Conservation (phyloP, 495 filamentous ascomycete genomes). For the Neurospora sp. region DNA sequence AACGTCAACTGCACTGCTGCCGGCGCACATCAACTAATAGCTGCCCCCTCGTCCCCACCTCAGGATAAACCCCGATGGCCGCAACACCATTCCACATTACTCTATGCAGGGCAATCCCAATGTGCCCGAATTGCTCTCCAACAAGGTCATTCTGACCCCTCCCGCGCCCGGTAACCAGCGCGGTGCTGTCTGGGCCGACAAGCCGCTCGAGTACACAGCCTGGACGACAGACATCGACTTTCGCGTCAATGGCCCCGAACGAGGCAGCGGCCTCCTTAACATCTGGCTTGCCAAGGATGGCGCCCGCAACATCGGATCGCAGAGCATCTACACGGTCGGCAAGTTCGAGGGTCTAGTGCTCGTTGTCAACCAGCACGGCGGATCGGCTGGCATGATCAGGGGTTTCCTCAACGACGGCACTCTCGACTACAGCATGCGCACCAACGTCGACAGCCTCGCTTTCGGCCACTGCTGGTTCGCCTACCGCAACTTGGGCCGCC, state of each 20-base stretch:
- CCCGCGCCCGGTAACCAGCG: conserved; percentile 77
- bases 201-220: conserved; percentile 47
- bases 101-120: conserved; percentile 60
- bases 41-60: neutral
- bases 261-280: conserved; percentile 81
- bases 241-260: conserved; percentile 74
- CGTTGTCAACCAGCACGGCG: conserved; percentile 79
- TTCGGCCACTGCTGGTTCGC: conserved; percentile 88
- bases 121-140: conserved; percentile 67
- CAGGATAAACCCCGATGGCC: conserved; percentile 34
- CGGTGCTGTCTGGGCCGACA: conserved; percentile 71
- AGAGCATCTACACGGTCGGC: conserved; percentile 72
- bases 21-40: neutral
- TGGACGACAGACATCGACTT: conserved; percentile 84
- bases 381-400: conserved; percentile 67
- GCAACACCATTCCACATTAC: conserved; percentile 40
- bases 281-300: conserved; percentile 83
- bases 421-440: conserved; percentile 67
- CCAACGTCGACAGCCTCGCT: conserved; percentile 71
- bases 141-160: conserved; percentile 87
- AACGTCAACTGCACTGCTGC: neutral
- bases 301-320: conserved; percentile 48
- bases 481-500: conserved; percentile 85
- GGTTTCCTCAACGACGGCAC: conserved; percentile 92
- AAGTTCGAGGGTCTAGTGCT: conserved; percentile 81